Evolutionary conservation across 2,329 filamentous ascomycete species (phyloP), one percentile per base, ranked within the genome.

Genomic region (Trichophyton benhamiae): DNA sequence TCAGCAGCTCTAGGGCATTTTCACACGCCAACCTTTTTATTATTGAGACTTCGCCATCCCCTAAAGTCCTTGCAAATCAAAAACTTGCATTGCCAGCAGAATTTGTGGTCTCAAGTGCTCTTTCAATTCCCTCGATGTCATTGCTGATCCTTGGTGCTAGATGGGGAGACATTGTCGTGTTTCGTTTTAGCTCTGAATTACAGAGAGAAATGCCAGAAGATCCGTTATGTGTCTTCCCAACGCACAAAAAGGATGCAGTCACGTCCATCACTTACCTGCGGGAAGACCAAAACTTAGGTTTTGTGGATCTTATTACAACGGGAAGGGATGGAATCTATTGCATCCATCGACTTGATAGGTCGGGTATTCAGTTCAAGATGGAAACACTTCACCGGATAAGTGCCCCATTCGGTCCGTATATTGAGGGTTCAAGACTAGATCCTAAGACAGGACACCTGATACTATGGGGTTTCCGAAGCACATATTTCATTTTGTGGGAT

Each of bases 401-500:
- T 2, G 82, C 88, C 1, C 85, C 88, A 0, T 84, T 95, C 49
- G 88, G 87, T 0, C 85, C 87, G 0, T 84, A 89, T 66, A 81
- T 96, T 42, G 89, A 95, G 71, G 85, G 86, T 0, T 80, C 87
- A 0, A 86, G 83, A 75, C 82, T 92, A 63, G 70, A 79, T 46
- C 67, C 68, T 67, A 62, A 67, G 0, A 72, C 72, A 0, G 72
- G 77, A 1, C 79, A 88, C 55, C 76, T 96, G 0, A 77, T 91
- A 30, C 76, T 95, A 11, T 88, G 86, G 70, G 92, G 92, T 2
- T 97, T 96, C 74, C 84, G 83, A 61, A 85, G 87, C 70, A 89
- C 85, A 64, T 79, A 84, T 55, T 95, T 97, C 69, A 78, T 95
- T 11, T 81, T 92, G 8, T 94, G 89, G 83, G 89, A 96, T 70